phyloP scores from a whole-genome alignment of 176 grass and related monocot species.

The Pontederia crassipes region DNA sequence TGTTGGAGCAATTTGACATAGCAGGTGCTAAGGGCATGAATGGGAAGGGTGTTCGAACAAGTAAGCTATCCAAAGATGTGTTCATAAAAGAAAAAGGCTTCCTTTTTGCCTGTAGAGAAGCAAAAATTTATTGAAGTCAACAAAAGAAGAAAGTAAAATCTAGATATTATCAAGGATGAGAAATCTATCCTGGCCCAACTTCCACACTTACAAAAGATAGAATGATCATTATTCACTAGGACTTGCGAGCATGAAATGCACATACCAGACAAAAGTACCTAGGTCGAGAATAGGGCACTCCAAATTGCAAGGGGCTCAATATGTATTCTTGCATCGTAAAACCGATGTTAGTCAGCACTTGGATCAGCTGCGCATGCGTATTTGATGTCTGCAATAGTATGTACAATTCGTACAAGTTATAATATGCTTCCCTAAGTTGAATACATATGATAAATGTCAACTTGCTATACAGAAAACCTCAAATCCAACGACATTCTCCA shows the following conservation, averaged over 20 bases:
- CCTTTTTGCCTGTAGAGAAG: slow-evolving; percentile 51
- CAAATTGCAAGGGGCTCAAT: slow-evolving; percentile 86
- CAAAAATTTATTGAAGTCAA: background rate
- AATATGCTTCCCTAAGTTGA: background rate
- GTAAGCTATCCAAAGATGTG: slow-evolving; percentile 34
- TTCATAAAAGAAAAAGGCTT: slow-evolving; percentile 56
- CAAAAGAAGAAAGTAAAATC: too few relatives aligned
- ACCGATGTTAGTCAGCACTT: slow-evolving; percentile 58
- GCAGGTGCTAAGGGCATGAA: slow-evolving; percentile 11
- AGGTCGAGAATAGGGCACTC: slow-evolving; percentile 94
- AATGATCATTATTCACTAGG: too few relatives aligned
- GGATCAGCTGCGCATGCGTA: slow-evolving; percentile 65
- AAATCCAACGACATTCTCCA: slow-evolving; percentile 95
- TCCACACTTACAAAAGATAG: too few relatives aligned
- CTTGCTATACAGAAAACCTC: slow-evolving; percentile 50
- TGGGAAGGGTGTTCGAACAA: slow-evolving; percentile 37
- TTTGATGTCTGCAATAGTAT: slow-evolving; percentile 58
- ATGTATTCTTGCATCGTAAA: slow-evolving; percentile 89
- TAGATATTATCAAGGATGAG: too few relatives aligned
- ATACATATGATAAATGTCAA: background rate
- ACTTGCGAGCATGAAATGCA: background rate
- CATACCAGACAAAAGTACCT: slow-evolving; percentile 91
- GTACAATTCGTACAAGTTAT: background rate
- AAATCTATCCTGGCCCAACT: too few relatives aligned
- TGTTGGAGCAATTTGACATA: background rate